Evolutionary conservation across 768 basidiomycete species (phyloP).

Genomic region (Chalciporus pseudorubinellus): DNA sequence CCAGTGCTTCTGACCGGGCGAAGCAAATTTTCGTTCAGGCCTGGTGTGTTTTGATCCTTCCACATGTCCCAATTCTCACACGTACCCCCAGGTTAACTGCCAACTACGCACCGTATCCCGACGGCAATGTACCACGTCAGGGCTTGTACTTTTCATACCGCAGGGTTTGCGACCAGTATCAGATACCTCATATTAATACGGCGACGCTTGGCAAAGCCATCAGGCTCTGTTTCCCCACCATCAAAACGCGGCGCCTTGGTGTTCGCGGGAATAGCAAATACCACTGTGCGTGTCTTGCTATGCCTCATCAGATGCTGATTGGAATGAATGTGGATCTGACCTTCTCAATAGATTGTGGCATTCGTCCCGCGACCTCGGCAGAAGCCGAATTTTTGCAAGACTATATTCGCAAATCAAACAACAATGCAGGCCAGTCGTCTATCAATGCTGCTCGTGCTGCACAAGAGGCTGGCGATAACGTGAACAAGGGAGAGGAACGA

Average conservation of each 20-base stretch:
- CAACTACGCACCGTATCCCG: slow-evolving; percentile 88
- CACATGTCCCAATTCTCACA: slow-evolving; percentile 18
- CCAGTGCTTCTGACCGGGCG: slow-evolving; percentile 86
- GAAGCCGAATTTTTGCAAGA: slow-evolving; percentile 92
- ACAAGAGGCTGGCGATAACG: slow-evolving; percentile 63
- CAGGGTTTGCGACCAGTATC: slow-evolving; percentile 88
- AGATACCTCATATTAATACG: slow-evolving; percentile 92
- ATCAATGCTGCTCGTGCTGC: slow-evolving; percentile 72
- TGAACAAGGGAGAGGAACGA: slow-evolving; percentile 61
- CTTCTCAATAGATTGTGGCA: slow-evolving; percentile 72
- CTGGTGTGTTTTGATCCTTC: slow-evolving; percentile 54
- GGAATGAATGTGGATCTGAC: slow-evolving; percentile 29
- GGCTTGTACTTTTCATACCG: slow-evolving; percentile 93
- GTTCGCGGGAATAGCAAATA: slow-evolving; percentile 96
- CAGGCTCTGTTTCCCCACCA: slow-evolving; percentile 87
- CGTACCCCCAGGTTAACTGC: slow-evolving; percentile 64
- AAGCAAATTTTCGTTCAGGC: slow-evolving; percentile 93
- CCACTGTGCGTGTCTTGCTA: slow-evolving; percentile 65
- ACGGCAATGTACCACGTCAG: slow-evolving; percentile 91
- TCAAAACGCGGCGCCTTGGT: slow-evolving; percentile 91
- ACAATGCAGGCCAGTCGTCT: slow-evolving; percentile 73
- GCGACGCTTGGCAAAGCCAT: slow-evolving; percentile 95
- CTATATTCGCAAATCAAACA: slow-evolving; percentile 89
- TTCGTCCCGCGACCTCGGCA: slow-evolving; percentile 85
- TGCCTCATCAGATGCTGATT: slow-evolving; percentile 34